Conservation (phyloP, 768 basidiomycete species). For the Coprinellus micaceus region DNA sequence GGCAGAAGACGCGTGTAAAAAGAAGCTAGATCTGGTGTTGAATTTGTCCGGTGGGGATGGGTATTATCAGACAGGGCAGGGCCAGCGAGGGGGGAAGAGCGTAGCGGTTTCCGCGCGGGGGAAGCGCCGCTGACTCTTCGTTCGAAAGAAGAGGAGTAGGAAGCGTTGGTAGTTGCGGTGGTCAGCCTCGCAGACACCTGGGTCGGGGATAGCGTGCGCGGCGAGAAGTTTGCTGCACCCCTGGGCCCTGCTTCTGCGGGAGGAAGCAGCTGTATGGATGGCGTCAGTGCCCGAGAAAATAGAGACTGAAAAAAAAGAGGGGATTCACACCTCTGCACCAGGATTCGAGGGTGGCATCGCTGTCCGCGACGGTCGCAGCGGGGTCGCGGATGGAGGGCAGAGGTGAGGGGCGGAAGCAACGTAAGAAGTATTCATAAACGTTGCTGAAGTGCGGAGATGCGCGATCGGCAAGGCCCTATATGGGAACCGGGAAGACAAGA, state of each 20-base stretch:
- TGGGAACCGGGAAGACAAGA: background rate
- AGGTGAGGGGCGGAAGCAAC: background rate
- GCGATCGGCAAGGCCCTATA: background rate
- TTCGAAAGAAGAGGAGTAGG: slow-evolving; percentile 3
- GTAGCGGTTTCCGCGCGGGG: slow-evolving; percentile 26
- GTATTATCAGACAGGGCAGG: slow-evolving; percentile 26
- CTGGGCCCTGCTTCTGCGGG: background rate
- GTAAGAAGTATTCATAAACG: slow-evolving; percentile 3
- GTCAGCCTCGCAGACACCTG: no score
- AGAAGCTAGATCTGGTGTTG: slow-evolving; percentile 17
- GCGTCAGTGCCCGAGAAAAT: background rate
- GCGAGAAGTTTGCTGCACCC: background rate
- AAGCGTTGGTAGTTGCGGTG: background rate
- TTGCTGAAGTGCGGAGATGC: background rate
- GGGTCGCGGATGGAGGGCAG: background rate
- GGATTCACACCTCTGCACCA: background rate
- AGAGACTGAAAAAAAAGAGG: background rate
- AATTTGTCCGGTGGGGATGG: slow-evolving; percentile 8
- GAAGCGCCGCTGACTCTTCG: slow-evolving; percentile 14
- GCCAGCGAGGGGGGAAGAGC: slow-evolving; percentile 42
- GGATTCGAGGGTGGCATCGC: background rate
- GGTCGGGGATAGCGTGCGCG: background rate
- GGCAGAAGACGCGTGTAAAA: slow-evolving; percentile 4
- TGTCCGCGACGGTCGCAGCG: background rate
- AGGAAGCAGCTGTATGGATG: background rate